Conservation (phyloP, 768 basidiomycete genomes). For the Lactarius hengduanensis region DNA sequence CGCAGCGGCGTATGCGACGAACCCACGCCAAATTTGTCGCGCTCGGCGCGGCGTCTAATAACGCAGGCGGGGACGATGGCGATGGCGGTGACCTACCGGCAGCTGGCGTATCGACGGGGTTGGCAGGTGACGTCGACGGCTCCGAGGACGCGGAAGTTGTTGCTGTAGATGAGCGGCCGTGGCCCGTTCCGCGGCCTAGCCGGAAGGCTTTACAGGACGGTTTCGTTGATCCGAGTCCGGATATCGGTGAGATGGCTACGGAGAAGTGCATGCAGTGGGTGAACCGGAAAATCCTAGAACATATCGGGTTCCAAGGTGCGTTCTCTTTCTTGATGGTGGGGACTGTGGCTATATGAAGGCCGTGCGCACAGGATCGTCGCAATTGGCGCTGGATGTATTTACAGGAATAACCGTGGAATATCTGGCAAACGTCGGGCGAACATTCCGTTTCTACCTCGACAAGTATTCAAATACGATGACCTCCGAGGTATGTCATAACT, state of each 20-base stretch:
- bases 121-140: slow-evolving; percentile 26
- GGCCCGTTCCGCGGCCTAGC: slow-evolving; percentile 37
- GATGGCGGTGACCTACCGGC: slow-evolving; percentile 19
- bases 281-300: slow-evolving; percentile 77
- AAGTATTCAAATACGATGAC: slow-evolving; percentile 80
- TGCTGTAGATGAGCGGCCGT: slow-evolving; percentile 63
- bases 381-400: slow-evolving; percentile 72
- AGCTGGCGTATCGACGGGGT: slow-evolving; percentile 5
- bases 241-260: slow-evolving; percentile 60
- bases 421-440: slow-evolving; percentile 80
- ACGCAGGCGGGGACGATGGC: slow-evolving; percentile 36
- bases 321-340: slow-evolving; percentile 17
- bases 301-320: slow-evolving; percentile 89
- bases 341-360: background rate
- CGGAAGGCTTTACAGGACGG: slow-evolving; percentile 25
- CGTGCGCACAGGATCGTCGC: slow-evolving; percentile 58
- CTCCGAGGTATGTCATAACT: slow-evolving; percentile 60
- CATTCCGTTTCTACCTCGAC: slow-evolving; percentile 78
- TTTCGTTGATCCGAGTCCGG: slow-evolving; percentile 36
- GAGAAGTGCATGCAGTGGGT: slow-evolving; percentile 69
- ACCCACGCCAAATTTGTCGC: slow-evolving; percentile 72
- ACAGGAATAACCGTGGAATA: slow-evolving; percentile 78
- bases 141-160: slow-evolving; percentile 43
- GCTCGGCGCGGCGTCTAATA: slow-evolving; percentile 40
- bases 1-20: slow-evolving; percentile 67